These are phyloP conservation scores for Salmacisia buchloeana DNA, from an alignment of 1,284 basidiomycete genomes.

Conservation along the genomic window DNA sequence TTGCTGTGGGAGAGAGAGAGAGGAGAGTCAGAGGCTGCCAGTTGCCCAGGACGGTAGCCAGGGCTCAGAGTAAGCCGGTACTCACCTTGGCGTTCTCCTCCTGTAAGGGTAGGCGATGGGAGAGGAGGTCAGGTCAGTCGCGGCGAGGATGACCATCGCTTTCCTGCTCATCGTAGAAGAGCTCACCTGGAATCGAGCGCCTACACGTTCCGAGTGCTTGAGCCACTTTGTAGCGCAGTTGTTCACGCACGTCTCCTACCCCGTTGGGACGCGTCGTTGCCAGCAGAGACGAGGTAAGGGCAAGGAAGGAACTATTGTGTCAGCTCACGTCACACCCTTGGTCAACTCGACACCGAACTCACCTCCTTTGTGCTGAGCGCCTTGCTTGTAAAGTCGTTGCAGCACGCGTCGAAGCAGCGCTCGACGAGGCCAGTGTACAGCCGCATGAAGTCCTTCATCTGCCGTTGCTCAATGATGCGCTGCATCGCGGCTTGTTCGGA, in stretches of 20 bases:
- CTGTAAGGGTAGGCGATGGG: background rate
- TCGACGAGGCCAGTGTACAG: slow-evolving; percentile 96
- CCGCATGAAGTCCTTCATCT: slow-evolving; percentile 98
- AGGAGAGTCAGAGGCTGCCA: background rate
- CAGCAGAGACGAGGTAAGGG: too few species aligned
- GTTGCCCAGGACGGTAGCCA: too few species aligned
- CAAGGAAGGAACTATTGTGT: background rate
- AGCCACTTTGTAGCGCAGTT: slow-evolving; percentile 85
- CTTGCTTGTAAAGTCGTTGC: slow-evolving; percentile 94
- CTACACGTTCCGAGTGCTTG: slow-evolving; percentile 91
- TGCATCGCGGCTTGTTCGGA: slow-evolving; percentile 46
- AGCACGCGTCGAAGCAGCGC: slow-evolving; percentile 88
- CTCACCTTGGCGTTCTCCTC: slow-evolving; percentile 38
- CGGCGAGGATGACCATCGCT: too few species aligned
- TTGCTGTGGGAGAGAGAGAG: background rate
- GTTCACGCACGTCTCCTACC: slow-evolving; percentile 58
- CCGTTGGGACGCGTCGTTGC: too few species aligned
- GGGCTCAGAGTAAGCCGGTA: too few species aligned
- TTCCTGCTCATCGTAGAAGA: too few species aligned
- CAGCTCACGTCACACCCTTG: too few species aligned
- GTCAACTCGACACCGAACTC: too few species aligned
- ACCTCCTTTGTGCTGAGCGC: slow-evolving; percentile 90
- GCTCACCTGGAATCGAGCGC: slow-evolving; percentile 66
- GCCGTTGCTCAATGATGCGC: slow-evolving; percentile 49
- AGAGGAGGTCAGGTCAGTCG: too few species aligned